These are phyloP conservation scores for Wickerhamomyces pijperi DNA, from an alignment of 805 yeast species.

Conservation along the genomic window DNA sequence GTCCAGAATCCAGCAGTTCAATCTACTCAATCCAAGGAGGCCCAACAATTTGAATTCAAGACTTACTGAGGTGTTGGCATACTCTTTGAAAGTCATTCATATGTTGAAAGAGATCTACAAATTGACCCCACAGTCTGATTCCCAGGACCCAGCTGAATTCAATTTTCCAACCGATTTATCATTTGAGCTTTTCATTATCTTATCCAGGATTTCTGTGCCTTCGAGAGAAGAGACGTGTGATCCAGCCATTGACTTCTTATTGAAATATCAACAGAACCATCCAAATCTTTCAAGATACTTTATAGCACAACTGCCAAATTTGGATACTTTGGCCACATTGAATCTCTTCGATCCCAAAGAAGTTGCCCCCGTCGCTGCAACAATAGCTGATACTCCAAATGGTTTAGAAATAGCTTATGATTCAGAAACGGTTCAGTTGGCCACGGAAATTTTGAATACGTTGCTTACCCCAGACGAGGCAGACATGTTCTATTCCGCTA, in stretches of 20 bases:
- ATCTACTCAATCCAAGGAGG: conserved; percentile 12
- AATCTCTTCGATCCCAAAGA: conserved; percentile 11
- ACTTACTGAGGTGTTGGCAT: conserved; percentile 5
- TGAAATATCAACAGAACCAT: not conserved
- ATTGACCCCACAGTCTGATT: conserved; percentile 11
- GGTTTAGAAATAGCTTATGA: conserved; percentile 56
- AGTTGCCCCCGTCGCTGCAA: conserved; percentile 18
- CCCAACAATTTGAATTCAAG: not conserved
- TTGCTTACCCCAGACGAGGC: conserved; percentile 71
- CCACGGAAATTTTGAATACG: conserved; percentile 58
- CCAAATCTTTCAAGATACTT: not conserved
- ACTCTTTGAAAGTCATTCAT: conserved; percentile 11
- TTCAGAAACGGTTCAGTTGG: conserved; percentile 51
- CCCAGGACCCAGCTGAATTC: not conserved
- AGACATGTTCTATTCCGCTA: conserved; percentile 58
- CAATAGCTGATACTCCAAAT: conserved; percentile 36
- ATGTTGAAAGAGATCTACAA: conserved; percentile 24
- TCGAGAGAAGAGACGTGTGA: not conserved
- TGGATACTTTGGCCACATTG: not conserved
- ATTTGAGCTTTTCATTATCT: not conserved
- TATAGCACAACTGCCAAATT: not conserved
- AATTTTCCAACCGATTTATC: not conserved
- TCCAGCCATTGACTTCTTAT: not conserved
- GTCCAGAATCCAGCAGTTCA: conserved; percentile 12
- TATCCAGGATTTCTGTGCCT: not conserved